Conservation (phyloP, 768 basidiomycete genomes). For the Tremella yokohamensis region DNA sequence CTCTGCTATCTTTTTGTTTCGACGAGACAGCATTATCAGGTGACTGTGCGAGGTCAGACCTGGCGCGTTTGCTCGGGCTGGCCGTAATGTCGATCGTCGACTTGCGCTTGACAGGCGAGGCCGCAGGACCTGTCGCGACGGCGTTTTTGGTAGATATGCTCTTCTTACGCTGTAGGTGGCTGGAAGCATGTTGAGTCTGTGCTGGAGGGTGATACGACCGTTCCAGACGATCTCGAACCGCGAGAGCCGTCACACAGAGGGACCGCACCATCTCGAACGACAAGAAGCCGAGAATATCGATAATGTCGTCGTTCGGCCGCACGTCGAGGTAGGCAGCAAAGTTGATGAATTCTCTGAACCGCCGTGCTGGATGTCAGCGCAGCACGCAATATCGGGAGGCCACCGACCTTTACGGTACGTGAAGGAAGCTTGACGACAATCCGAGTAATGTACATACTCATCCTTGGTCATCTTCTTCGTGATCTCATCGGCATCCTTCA, state of each 20-base stretch:
- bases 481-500: conserved; percentile 86
- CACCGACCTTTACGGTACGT: conserved; percentile 86
- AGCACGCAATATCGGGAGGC: background rate
- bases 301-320: conserved; percentile 86
- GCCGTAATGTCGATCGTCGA: background rate
- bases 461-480: conserved; percentile 94
- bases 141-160: background rate
- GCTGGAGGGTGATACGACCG: conserved; percentile 5
- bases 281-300: conserved; percentile 95
- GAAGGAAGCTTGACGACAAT: conserved; percentile 93
- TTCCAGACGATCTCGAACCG: conserved; percentile 55
- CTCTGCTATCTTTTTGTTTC: background rate
- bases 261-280: conserved; percentile 96
- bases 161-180: background rate
- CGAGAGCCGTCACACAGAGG: conserved; percentile 79
- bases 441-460: conserved; percentile 94
- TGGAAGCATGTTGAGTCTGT: background rate
- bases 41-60: conserved; percentile 13
- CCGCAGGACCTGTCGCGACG: background rate
- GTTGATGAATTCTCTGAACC: conserved; percentile 91
- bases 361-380: conserved; percentile 62
- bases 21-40: conserved; percentile 16
- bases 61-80: background rate
- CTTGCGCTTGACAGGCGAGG: conserved; percentile 9
- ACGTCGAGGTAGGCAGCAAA: conserved; percentile 80